A percentile compares a stretch with the other conserved stretches of the same genome.
Conservation (phyloP, 1,284 basidiomycete species). For the Ustilago tritici region DNA sequence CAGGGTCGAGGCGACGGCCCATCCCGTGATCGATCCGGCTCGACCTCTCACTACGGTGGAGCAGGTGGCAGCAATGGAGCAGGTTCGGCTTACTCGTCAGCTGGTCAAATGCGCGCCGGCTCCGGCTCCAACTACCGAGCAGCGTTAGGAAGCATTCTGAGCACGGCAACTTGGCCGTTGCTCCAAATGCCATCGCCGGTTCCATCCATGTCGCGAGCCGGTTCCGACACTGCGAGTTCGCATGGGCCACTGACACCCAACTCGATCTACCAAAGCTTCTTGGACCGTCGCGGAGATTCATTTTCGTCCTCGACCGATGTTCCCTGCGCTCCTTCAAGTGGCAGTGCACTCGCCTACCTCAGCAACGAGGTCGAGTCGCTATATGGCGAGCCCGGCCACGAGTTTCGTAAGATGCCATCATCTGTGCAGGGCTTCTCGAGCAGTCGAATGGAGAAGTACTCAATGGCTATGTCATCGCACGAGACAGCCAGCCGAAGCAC, state of each 20-base stretch:
- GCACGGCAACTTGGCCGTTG: constrained; percentile 23
- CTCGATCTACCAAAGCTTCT: constrained; percentile 46
- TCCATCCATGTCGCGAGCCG: constrained; percentile 45
- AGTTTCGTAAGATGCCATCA: constrained; percentile 15
- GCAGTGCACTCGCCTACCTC: constrained; percentile 26
- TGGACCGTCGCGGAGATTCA: constrained; percentile 42
- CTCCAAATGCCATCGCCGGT: constrained; percentile 43
- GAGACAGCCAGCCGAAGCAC: constrained; percentile 7
- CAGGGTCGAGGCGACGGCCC: constrained; percentile 37
- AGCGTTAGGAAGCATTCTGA: constrained; percentile 15
- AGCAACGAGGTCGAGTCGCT: constrained; percentile 30
- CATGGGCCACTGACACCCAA: constrained; percentile 47
- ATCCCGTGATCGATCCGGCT: constrained; percentile 39
- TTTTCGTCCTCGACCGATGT: constrained; percentile 38
- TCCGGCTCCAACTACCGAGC: constrained; percentile 20
- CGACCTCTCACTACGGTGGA: constrained; percentile 21
- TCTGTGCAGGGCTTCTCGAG: constrained; percentile 15
- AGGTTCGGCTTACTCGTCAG: constrained; percentile 8
- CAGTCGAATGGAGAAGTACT: constrained; percentile 30
- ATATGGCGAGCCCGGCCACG: constrained; percentile 12
- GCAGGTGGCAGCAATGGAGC: constrained; percentile 28
- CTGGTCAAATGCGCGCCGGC: constrained; percentile 18
- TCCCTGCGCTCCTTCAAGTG: constrained; percentile 7
- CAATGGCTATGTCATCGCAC: background rate
- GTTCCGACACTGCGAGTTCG: constrained; percentile 47